phyloP scores from a whole-genome alignment of 2,329 filamentous ascomycete genomes.

The Colletotrichum sp. region DNA sequence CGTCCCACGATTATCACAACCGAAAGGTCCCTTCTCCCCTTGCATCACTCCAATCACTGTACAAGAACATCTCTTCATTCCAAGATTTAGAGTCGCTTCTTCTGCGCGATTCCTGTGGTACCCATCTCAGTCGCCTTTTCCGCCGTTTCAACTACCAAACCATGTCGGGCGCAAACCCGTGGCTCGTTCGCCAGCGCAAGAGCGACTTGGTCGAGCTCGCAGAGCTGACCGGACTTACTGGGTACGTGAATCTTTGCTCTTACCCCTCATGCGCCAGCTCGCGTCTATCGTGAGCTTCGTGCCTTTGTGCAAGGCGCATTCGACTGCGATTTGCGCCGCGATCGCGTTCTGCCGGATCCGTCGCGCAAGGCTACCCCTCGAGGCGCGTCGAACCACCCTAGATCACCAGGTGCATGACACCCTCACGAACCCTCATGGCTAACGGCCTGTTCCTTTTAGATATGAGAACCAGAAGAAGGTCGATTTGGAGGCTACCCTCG shows the following conservation, averaged over 20 bases:
- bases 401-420: slow-evolving; percentile 20
- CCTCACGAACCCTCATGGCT: slow-evolving; percentile 18
- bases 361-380: slow-evolving; percentile 7
- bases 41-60: not conserved
- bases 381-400: slow-evolving; percentile 19
- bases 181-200: slow-evolving; percentile 84
- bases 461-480: slow-evolving; percentile 76
- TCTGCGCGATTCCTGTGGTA: slow-evolving; percentile 16
- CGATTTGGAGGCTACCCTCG: slow-evolving; percentile 78
- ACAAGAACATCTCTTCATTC: not conserved
- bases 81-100: not conserved
- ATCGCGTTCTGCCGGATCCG: slow-evolving; percentile 18
- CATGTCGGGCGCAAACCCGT: slow-evolving; percentile 72
- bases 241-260: slow-evolving; percentile 60
- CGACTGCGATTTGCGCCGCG: not conserved
- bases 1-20: not conserved
- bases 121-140: not conserved
- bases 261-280: not conserved
- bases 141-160: slow-evolving; percentile 16
- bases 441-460: slow-evolving; percentile 45
- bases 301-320: not conserved
- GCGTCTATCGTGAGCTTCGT: not conserved
- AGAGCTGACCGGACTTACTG: slow-evolving; percentile 70
- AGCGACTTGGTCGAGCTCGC: slow-evolving; percentile 78
- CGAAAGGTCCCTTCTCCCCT: not conserved